Conservation (phyloP, 2,329 filamentous ascomycete species). For the Thyridium curvatum region DNA sequence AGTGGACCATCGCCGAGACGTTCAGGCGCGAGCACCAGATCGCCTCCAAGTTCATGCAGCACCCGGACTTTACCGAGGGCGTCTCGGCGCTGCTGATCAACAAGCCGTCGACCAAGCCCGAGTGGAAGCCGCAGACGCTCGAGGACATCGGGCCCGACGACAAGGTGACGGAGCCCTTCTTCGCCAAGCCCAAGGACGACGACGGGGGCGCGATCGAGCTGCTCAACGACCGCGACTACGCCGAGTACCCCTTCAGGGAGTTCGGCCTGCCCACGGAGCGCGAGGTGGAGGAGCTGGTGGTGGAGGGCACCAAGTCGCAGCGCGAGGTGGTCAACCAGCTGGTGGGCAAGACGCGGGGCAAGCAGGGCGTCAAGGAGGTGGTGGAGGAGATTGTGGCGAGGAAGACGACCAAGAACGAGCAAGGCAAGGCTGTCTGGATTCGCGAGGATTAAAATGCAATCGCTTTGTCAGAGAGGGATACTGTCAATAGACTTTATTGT, state of each 20-base stretch:
- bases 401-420: slow-evolving; percentile 39
- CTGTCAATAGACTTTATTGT: not conserved
- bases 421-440: slow-evolving; percentile 21
- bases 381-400: slow-evolving; percentile 62
- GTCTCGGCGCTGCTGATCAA: slow-evolving; percentile 75
- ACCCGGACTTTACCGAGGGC: slow-evolving; percentile 86
- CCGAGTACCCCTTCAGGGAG: slow-evolving; percentile 63
- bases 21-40: slow-evolving; percentile 85
- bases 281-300: slow-evolving; percentile 44
- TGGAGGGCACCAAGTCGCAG: slow-evolving; percentile 29
- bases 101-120: slow-evolving; percentile 52
- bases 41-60: slow-evolving; percentile 80
- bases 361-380: slow-evolving; percentile 64
- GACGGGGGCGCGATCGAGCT: slow-evolving; percentile 35
- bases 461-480: not conserved
- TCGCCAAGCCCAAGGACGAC: slow-evolving; percentile 38
- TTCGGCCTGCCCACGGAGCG: slow-evolving; percentile 70
- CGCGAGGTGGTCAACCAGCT: slow-evolving; percentile 59
- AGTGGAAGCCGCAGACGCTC: slow-evolving; percentile 71
- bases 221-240: slow-evolving; percentile 57
- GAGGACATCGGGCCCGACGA: slow-evolving; percentile 54
- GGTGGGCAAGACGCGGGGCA: slow-evolving; percentile 49
- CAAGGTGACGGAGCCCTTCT: slow-evolving; percentile 61
- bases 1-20: slow-evolving; percentile 77
- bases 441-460: slow-evolving; percentile 9